phyloP scores from a whole-genome alignment of 805 yeast genomes.

The Metschnikowia baotianmanensis region DNA sequence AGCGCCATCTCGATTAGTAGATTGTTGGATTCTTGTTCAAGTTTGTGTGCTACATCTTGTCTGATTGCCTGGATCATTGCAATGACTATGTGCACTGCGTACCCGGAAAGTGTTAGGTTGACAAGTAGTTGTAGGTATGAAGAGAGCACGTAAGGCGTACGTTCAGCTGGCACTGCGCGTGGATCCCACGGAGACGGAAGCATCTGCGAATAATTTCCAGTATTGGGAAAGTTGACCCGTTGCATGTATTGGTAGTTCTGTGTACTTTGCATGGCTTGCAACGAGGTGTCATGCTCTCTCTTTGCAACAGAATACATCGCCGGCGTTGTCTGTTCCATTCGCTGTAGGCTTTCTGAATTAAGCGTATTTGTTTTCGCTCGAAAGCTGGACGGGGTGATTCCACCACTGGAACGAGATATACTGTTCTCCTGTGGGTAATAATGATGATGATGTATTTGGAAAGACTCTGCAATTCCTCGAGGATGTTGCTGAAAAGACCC shows the following conservation, averaged over 20 bases:
- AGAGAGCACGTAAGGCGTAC: conserved; percentile 53
- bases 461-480: not conserved
- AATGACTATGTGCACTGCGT: conserved; percentile 43
- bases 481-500: not conserved
- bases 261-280: not conserved
- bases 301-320: not conserved
- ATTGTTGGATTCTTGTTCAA: conserved; percentile 47
- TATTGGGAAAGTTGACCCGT: not conserved
- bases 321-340: not conserved
- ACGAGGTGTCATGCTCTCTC: not conserved
- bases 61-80: conserved; percentile 48
- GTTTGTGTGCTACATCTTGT: conserved; percentile 50
- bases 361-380: not conserved
- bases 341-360: not conserved
- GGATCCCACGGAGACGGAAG: conserved; percentile 63
- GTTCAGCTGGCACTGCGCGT: conserved; percentile 49
- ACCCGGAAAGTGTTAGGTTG: conserved; percentile 47
- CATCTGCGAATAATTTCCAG: not conserved
- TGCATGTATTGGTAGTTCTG: too few relatives aligned
- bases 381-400: not conserved
- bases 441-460: conserved; percentile 47
- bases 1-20: conserved; percentile 49
- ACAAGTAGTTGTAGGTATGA: conserved; percentile 59
- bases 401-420: not conserved
- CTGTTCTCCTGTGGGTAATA: conserved; percentile 26